These are phyloP conservation scores for Venturia carpophila DNA, from an alignment of 2,329 filamentous ascomycete species.

Conservation along the genomic window DNA sequence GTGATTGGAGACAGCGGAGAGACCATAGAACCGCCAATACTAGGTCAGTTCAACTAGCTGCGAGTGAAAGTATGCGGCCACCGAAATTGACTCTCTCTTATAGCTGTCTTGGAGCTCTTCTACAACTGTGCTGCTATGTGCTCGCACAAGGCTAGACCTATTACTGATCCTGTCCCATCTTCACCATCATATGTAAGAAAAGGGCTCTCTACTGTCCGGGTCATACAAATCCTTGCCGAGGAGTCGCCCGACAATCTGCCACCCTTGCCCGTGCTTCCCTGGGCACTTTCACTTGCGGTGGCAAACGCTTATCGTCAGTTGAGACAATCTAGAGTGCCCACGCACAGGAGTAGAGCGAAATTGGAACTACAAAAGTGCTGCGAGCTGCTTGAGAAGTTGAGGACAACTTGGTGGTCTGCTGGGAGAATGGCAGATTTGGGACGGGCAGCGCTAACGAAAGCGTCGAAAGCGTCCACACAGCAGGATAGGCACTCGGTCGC, in stretches of 20 bases:
- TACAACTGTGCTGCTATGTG: constrained; percentile 51
- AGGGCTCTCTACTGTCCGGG: constrained; percentile 47
- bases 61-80: constrained; percentile 17
- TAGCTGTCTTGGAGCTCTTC: constrained; percentile 47
- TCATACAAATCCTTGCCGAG: constrained; percentile 44
- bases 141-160: constrained; percentile 44
- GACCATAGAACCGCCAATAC: constrained; percentile 30
- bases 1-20: constrained; percentile 35
- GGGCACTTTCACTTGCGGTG: constrained; percentile 47
- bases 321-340: constrained; percentile 43
- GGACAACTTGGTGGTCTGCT: constrained; percentile 39
- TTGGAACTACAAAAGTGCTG: constrained; percentile 39
- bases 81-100: constrained; percentile 21
- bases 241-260: constrained; percentile 40
- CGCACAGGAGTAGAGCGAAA: constrained; percentile 40
- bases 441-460: constrained; percentile 32
- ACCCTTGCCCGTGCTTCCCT: constrained; percentile 48
- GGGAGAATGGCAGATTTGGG: constrained; percentile 40
- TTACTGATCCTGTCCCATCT: constrained; percentile 38
- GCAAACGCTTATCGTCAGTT: constrained; percentile 51
- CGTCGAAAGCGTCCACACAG: constrained; percentile 18
- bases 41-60: constrained; percentile 26
- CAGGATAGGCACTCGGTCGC: not conserved
- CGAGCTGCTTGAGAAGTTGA: constrained; percentile 36
- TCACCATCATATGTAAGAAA: constrained; percentile 47